A percentile compares a stretch with the other conserved stretches of the same genome.
Conservation (phyloP, 208 protist species). For the Leishmania turanica region DNA sequence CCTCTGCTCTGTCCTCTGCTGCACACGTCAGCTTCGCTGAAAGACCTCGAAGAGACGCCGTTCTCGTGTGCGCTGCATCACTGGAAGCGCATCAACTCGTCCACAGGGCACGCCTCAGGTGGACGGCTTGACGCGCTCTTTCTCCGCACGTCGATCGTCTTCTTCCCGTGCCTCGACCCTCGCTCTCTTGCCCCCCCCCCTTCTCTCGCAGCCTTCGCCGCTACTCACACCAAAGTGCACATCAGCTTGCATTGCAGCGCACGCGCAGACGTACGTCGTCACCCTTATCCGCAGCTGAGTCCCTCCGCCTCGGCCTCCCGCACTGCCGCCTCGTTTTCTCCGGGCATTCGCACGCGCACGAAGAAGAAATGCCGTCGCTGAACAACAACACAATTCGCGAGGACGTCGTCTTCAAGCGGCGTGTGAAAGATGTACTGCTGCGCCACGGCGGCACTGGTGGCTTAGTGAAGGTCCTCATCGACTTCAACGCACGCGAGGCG, state of each 20-base stretch:
- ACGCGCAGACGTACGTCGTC: not conserved
- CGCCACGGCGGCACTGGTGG: constrained; percentile 38
- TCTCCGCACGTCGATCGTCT: not conserved
- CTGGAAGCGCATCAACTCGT: not conserved
- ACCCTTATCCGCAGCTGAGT: not conserved
- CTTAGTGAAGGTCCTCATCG: constrained; percentile 61
- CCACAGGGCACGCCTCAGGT: not conserved
- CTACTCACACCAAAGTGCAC: not conserved
- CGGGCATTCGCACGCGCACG: not conserved
- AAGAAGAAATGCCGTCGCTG: constrained; percentile 38
- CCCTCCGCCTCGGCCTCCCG: not conserved
- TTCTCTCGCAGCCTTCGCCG: not conserved
- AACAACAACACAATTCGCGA: constrained; percentile 80
- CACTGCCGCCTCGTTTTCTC: not conserved
- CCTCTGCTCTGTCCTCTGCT: not conserved
- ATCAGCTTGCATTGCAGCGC: not conserved
- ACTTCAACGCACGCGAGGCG: constrained; percentile 53
- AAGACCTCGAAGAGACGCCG: not conserved
- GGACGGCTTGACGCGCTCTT: not conserved
- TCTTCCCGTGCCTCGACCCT: not conserved
- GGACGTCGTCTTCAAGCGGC: constrained; percentile 66
- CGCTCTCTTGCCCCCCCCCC: not conserved
- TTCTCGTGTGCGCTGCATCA: not conserved
- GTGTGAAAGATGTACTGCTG: constrained; percentile 69
- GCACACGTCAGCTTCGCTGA: not conserved